Base-by-base conservation (phyloP, 257 asterid species). In the Knoxia roxburghii region DNA sequence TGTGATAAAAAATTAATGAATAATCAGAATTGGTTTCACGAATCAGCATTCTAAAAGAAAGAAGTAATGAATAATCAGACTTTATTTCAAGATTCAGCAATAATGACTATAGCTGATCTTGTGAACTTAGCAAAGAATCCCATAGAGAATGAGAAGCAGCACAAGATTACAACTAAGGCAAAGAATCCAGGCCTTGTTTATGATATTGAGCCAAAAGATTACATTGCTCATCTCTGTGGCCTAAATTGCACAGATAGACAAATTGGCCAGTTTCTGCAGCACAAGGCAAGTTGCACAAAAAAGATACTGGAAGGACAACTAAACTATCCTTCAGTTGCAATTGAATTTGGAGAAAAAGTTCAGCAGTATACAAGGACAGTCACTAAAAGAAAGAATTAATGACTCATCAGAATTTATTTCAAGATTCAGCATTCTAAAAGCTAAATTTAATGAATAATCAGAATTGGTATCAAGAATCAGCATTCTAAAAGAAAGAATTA, bases 321-420 rank as follows among this genome's bases (percentile, higher is more conserved):
- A 12, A 69, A 69, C 32, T 69, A 69, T 46, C 73, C 73, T 20
- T 69, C 73, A 14, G 57, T 69, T 5, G 12, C 59, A 8, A 30
- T 69, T 23, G 9, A 18, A 0, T 39, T 69, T 15, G 50, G 57
- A 45, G 26, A 51, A n/a, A 12, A 32, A 5, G 57, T 23, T 69
- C 66, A 43, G 57, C 57, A 48, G 24, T 69, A 69, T 58, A 41
- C 67, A 20, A 58, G 73, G 67, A 69, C 46, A 23, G 73, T 58
- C 14, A 69, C 73, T 4, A 69, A 69, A n/a, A n/a, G n/a, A n/a
- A n/a, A n/a, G n/a, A n/a, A n/a, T n/a, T n/a, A n/a, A n/a, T n/a
- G n/a, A n/a, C n/a, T n/a, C n/a, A n/a, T n/a, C n/a, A n/a, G n/a
- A n/a, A n/a, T n/a, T n/a, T n/a, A n/a, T n/a, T n/a, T n/a, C n/a